phyloP scores from a whole-genome alignment of 139 green algal species.

The Haematococcus sp. region DNA sequence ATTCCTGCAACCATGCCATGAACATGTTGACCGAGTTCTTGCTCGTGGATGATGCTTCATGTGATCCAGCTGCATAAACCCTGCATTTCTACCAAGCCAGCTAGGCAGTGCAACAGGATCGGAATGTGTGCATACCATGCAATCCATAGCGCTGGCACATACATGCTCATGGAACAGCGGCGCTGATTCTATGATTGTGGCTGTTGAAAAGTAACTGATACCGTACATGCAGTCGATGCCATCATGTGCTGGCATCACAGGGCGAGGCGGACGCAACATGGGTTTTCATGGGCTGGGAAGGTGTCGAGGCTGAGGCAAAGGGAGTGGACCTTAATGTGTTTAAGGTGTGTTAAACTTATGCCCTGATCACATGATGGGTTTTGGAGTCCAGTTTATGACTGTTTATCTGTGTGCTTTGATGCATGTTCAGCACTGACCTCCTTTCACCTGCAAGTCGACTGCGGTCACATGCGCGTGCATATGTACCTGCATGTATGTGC shows the following conservation, averaged over 20 bases:
- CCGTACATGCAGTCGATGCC: neutral
- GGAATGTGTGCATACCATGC: neutral
- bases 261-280: constrained; percentile 79
- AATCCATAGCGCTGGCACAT: neutral
- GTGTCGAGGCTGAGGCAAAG: constrained; percentile 65
- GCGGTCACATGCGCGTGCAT: too few relatives aligned
- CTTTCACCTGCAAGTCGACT: too few relatives aligned
- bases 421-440: too few relatives aligned
- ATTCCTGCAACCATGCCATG: too few relatives aligned
- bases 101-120: neutral
- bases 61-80: neutral
- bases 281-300: constrained; percentile 85
- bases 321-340: constrained; percentile 73
- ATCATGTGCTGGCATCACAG: constrained; percentile 22
- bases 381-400: too few relatives aligned
- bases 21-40: neutral
- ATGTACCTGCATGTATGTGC: too few relatives aligned
- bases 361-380: too few relatives aligned
- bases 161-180: neutral
- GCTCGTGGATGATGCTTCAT: neutral
- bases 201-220: neutral
- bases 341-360: constrained; percentile 1
- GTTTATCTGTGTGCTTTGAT: too few relatives aligned
- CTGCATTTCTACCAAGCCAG: neutral
- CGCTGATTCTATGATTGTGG: neutral